A percentile compares a stretch with the other conserved stretches of the same genome.
phyloP scores from a whole-genome alignment of 2,329 filamentous ascomycete genomes.

The Hypoxylon sp. region DNA sequence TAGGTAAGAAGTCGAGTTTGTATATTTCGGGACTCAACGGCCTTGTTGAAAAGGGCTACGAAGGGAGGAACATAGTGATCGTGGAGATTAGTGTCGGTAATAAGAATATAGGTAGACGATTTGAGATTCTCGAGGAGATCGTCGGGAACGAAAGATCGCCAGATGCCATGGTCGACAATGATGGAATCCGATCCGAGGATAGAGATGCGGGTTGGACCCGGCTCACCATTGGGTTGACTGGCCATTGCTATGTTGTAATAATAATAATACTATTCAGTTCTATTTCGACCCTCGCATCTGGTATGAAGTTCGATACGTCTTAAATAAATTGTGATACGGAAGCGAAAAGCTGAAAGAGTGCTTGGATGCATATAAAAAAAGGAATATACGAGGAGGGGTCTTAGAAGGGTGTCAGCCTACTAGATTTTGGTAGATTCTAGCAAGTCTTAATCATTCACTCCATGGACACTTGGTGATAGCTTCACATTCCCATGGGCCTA shows the following conservation, averaged over 20 bases:
- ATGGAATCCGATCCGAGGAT: conserved; percentile 94
- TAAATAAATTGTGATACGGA: neutral
- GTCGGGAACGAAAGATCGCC: conserved; percentile 83
- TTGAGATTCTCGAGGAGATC: conserved; percentile 84
- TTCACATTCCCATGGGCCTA: conserved; percentile 2
- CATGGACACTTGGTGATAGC: conserved; percentile 15
- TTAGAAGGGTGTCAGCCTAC: conserved; percentile 4
- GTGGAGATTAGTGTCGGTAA: conserved; percentile 94
- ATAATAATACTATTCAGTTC: neutral
- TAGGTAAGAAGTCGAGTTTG: conserved; percentile 84
- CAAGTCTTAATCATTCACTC: conserved; percentile 19
- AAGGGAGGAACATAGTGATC: conserved; percentile 87
- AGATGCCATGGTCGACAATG: conserved; percentile 91
- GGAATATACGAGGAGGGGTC: neutral
- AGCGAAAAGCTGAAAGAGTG: conserved; percentile 5
- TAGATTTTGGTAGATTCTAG: conserved; percentile 20
- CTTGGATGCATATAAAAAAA: conserved; percentile 4
- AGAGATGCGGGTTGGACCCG: conserved; percentile 72
- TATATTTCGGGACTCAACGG: conserved; percentile 58
- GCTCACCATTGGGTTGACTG: conserved; percentile 31
- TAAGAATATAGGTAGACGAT: conserved; percentile 94
- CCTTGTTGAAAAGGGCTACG: conserved; percentile 72
- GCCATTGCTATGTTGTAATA: conserved; percentile 38
- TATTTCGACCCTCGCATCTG: conserved; percentile 5
- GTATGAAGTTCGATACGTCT: neutral